Percentiles rank a stretch among this genome's conserved stretches.
These are phyloP conservation scores for Penicillium italicum DNA, from an alignment of 2,329 filamentous ascomycete genomes.

Conservation along the genomic window DNA sequence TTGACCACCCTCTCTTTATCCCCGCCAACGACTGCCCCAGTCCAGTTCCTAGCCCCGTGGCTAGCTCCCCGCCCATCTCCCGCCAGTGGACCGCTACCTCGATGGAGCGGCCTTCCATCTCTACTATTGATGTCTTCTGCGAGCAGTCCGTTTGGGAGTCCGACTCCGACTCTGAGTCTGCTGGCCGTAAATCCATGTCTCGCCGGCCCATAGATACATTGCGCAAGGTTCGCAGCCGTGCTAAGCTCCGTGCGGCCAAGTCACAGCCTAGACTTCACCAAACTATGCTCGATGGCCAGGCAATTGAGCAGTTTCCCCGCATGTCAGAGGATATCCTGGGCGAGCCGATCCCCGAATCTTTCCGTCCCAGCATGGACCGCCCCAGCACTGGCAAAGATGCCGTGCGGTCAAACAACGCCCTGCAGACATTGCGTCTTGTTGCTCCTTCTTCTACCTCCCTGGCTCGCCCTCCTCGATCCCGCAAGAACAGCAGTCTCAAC, in stretches of 20 bases:
- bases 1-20: slow-evolving; percentile 41
- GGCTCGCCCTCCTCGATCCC: slow-evolving; percentile 23
- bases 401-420: slow-evolving; percentile 17
- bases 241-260: slow-evolving; percentile 39
- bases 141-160: slow-evolving; percentile 43
- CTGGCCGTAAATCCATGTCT: slow-evolving; percentile 35
- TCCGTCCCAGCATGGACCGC: slow-evolving; percentile 20
- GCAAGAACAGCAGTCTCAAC: slow-evolving; percentile 24
- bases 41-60: slow-evolving; percentile 34
- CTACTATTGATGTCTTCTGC: slow-evolving; percentile 31
- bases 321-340: slow-evolving; percentile 26
- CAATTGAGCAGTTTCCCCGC: slow-evolving; percentile 29
- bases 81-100: slow-evolving; percentile 28
- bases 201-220: slow-evolving; percentile 39
- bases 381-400: slow-evolving; percentile 27
- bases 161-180: slow-evolving; percentile 37
- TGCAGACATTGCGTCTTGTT: slow-evolving; percentile 36
- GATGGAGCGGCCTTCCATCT: slow-evolving; percentile 34
- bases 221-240: slow-evolving; percentile 40
- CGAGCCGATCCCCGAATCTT: slow-evolving; percentile 11
- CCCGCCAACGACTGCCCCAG: slow-evolving; percentile 38
- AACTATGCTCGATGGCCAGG: slow-evolving; percentile 19
- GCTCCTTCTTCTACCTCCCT: slow-evolving; percentile 37
- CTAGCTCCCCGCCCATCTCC: slow-evolving; percentile 31
- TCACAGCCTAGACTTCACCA: slow-evolving; percentile 35